Percentiles rank a stretch among this genome's conserved stretches.
Conservation (phyloP, 1,139 yeast species). For the Blastobotrys indianensis region DNA sequence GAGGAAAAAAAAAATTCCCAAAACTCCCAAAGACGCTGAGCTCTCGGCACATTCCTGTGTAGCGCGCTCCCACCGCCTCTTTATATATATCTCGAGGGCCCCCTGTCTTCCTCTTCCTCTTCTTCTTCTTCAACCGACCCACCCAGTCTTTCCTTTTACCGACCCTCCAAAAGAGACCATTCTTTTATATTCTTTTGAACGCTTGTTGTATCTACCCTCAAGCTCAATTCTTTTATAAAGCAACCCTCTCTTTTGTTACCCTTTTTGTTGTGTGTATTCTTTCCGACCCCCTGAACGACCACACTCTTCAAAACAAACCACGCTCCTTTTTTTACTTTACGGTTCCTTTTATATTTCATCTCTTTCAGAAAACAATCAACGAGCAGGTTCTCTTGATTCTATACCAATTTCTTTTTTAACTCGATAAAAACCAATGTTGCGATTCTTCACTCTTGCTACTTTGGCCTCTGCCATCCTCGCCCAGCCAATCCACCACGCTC, state of each 20-base stretch:
- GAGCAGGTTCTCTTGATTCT: conserved; percentile 1
- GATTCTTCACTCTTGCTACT: conserved; percentile 9
- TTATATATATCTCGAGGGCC: too few relatives aligned
- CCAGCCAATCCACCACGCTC: conserved; percentile 33
- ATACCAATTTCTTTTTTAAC: background rate
- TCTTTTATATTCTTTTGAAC: conserved; percentile 4
- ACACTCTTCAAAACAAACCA: background rate
- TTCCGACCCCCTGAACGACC: too few relatives aligned
- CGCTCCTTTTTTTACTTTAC: conserved; percentile 7
- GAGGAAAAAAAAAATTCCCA: too few relatives aligned
- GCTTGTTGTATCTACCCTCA: background rate
- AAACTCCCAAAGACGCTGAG: too few relatives aligned
- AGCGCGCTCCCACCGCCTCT: too few relatives aligned
- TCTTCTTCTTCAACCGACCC: background rate
- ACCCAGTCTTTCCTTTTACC: background rate
- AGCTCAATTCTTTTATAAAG: background rate
- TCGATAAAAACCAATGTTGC: background rate
- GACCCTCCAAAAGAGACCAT: background rate
- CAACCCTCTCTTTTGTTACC: conserved; percentile 5
- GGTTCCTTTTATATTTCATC: conserved; percentile 2
- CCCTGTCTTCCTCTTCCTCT: background rate
- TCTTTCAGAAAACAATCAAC: background rate
- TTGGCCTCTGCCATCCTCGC: conserved; percentile 27
- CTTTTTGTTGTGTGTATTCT: too few relatives aligned
- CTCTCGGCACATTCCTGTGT: too few relatives aligned